Base-by-base conservation (phyloP, 768 basidiomycete genomes). In the Strobilomyces echinocephalus region DNA sequence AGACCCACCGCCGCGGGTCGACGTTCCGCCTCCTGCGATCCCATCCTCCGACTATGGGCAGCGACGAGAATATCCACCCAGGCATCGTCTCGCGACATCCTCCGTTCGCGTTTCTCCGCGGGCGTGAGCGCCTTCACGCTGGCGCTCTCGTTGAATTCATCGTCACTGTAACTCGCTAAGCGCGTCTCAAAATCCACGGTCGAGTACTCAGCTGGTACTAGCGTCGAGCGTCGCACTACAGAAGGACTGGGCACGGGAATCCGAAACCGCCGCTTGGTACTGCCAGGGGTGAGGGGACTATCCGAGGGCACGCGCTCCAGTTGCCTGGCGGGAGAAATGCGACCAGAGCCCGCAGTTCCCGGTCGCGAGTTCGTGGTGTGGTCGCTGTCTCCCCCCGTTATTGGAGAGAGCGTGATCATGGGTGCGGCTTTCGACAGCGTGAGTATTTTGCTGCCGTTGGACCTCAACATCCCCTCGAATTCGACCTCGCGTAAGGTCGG, bases 51-150 rank as follows among this genome's bases (percentile, higher is more conserved):
- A 34, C 60, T 67, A 58, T 79, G 79, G 14, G 66, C 79, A 41
- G 82, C 83, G 2, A 92, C 88, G 10, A 91, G 71, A 39, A 92
- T 92, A 69, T 92, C 91, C 39, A 92, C 88, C 89, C 91, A 91
- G 5, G 88, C 88, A 62, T 92, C 91, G 47, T 88, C 84, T 59
- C 69, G 73, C 18, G 76, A 75, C 59, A 65, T 69, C 70, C 62
- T 72, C 70, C 71, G 69, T 36, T 77, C 74, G 35, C 77, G 69
- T 20, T 67, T 69, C 36, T 71, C 64, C 18, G 76, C 67, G 62
- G 74, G 74, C 69, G 79, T 73, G 39, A 61, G 55, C 12, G 64
- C 60, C 56, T 72, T 73, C 42, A 67, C 57, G 57, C 76, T 76
- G 8, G 69, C 62, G 55, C 75, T 78, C 41, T 74, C 69, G 49